These are phyloP conservation scores for Scheffersomyces segobiensis DNA, from an alignment of 1,139 yeast genomes.

Conservation along the genomic window DNA sequence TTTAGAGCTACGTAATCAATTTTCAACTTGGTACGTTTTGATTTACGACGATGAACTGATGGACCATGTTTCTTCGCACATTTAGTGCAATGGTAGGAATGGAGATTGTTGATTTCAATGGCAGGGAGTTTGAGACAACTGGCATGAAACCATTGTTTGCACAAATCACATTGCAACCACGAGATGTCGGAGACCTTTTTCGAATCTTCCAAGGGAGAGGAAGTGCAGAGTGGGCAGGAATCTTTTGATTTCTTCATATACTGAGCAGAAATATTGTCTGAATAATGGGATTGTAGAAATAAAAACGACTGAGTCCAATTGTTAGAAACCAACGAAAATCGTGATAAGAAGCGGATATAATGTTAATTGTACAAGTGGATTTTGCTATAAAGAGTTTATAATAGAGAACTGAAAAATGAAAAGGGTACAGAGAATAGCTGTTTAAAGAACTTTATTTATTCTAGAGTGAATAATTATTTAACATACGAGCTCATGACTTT, in stretches of 20 bases:
- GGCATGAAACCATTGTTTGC: slow-evolving; percentile 64
- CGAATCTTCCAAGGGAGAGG: slow-evolving; percentile 14
- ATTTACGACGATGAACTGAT: slow-evolving; percentile 53
- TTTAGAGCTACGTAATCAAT: slow-evolving; percentile 82
- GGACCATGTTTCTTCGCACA: slow-evolving; percentile 54
- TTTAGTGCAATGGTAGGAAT: slow-evolving; percentile 53
- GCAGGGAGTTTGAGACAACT: slow-evolving; percentile 46
- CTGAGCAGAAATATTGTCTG: neutral
- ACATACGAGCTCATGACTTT: neutral
- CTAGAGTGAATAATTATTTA: neutral
- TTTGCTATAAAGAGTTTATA: neutral
- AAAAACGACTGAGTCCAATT: neutral
- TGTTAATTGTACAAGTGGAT: neutral
- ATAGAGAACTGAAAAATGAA: neutral
- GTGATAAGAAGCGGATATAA: neutral
- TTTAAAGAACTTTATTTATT: neutral
- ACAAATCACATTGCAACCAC: slow-evolving; percentile 67
- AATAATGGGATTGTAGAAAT: neutral
- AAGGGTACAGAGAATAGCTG: neutral
- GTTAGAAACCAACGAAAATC: neutral
- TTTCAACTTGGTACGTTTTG: slow-evolving; percentile 51
- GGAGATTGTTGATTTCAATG: slow-evolving; percentile 39
- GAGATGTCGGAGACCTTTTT: slow-evolving; percentile 14
- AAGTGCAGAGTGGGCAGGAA: slow-evolving; percentile 25
- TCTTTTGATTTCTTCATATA: slow-evolving; percentile 7